Percentiles rank a stretch among this genome's conserved stretches.
Conservation (phyloP, 1,284 basidiomycete species). For the Tilletiopsis washingtonensis region DNA sequence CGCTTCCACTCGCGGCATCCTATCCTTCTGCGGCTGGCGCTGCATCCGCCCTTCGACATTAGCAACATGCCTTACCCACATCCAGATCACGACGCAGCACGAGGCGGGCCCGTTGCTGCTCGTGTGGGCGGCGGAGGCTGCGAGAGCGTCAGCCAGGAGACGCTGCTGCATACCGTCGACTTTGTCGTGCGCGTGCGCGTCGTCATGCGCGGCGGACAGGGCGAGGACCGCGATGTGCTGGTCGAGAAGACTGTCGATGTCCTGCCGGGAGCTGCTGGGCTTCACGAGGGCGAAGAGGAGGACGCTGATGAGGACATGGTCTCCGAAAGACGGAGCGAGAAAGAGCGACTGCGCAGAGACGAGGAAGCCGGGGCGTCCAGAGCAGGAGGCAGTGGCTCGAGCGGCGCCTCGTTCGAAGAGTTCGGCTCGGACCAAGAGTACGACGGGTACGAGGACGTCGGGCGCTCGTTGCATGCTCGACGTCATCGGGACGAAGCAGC, state of each 20-base stretch:
- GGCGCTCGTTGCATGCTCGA: constrained; percentile 1
- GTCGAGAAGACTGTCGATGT: constrained; percentile 23
- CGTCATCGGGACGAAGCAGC: no score
- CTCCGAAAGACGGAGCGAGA: no score
- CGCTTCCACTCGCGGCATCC: constrained; percentile 36
- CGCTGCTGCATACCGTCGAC: constrained; percentile 35
- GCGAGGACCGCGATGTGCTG: constrained; percentile 26
- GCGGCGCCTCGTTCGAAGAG: neutral
- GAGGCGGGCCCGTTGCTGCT: constrained; percentile 17
- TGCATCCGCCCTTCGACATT: constrained; percentile 39
- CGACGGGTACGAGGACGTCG: constrained; percentile 18
- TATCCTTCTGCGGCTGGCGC: constrained; percentile 27
- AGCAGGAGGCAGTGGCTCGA: neutral
- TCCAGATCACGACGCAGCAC: constrained; percentile 38
- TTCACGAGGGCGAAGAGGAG: no score
- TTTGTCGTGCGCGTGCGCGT: constrained; percentile 39
- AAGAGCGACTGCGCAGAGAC: neutral
- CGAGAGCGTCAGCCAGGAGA: constrained; percentile 43
- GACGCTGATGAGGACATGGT: no score
- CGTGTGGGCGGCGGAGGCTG: constrained; percentile 38
- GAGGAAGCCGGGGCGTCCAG: neutral
- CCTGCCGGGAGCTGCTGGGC: constrained; percentile 35
- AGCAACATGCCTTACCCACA: constrained; percentile 39
- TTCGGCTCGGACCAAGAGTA: constrained; percentile 11
- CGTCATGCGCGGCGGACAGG: constrained; percentile 12